These are phyloP conservation scores for Colletotrichum abscissum DNA, from an alignment of 2,329 filamentous ascomycete species.

Conservation along the genomic window DNA sequence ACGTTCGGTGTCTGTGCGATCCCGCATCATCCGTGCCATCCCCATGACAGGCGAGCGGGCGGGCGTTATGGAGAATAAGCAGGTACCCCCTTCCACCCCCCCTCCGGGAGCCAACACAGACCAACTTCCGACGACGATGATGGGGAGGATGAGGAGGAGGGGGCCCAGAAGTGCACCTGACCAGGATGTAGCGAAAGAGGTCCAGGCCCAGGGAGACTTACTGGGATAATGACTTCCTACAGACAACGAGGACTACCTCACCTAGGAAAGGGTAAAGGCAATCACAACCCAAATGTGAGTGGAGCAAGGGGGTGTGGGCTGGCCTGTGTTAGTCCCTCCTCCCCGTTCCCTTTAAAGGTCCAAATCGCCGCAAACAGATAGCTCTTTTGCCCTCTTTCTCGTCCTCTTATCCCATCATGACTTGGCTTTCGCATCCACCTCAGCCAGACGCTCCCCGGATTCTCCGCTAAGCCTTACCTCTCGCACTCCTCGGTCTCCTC, in stretches of 20 bases:
- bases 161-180: neutral
- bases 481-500: constrained; percentile 10
- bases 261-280: neutral
- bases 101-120: constrained; percentile 28
- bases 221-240: neutral
- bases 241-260: constrained; percentile 1
- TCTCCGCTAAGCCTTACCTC: constrained; percentile 34
- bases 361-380: constrained; percentile 34
- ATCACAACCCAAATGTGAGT: constrained; percentile 3
- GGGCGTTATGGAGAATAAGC: neutral
- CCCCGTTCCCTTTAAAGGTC: constrained; percentile 8
- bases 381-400: constrained; percentile 3
- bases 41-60: neutral
- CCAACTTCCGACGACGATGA: constrained; percentile 22
- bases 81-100: neutral
- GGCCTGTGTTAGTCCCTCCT: neutral
- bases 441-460: neutral
- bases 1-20: constrained; percentile 6
- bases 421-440: constrained; percentile 10
- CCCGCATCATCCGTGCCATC: constrained; percentile 16
- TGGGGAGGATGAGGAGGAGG: neutral
- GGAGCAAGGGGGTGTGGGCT: neutral
- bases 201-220: constrained; percentile 6
- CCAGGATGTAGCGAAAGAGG: neutral
- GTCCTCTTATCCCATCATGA: neutral